Conservation (phyloP, 179 eudicot species). For the Corrigiola litoralis region DNA sequence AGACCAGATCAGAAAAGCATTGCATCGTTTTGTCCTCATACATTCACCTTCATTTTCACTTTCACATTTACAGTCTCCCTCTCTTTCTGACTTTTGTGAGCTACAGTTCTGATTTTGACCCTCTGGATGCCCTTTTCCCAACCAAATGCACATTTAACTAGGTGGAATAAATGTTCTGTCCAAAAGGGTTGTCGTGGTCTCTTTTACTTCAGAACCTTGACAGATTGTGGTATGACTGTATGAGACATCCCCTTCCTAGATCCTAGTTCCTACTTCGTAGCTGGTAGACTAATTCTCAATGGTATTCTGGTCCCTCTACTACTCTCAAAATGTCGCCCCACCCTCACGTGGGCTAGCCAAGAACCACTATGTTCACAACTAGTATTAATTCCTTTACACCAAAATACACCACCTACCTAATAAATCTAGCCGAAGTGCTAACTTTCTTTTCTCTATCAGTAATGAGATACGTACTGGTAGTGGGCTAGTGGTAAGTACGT, state of each 20-base stretch:
- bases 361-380: slow-evolving; percentile 7
- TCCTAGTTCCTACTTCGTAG: background rate
- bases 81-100: slow-evolving; percentile 7
- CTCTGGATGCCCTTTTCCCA: background rate
- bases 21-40: slow-evolving; percentile 10
- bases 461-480: no score
- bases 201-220: background rate
- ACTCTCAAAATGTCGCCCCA: background rate
- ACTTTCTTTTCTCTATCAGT: no score
- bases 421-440: no score
- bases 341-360: slow-evolving; percentile 17
- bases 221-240: no score
- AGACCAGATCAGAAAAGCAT: background rate
- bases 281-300: background rate
- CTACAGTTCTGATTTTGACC: background rate
- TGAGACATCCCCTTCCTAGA: slow-evolving; percentile 2
- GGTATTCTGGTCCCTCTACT: slow-evolving; percentile 21
- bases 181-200: background rate
- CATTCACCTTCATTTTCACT: background rate
- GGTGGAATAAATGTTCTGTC: background rate
- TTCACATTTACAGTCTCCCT: no score
- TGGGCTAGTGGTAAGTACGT: no score
- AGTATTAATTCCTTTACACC: background rate
- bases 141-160: background rate
- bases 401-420: slow-evolving; percentile 7